Evolutionary conservation across 2,329 filamentous ascomycete species (phyloP).

Genomic region (Onygenales sp.): DNA sequence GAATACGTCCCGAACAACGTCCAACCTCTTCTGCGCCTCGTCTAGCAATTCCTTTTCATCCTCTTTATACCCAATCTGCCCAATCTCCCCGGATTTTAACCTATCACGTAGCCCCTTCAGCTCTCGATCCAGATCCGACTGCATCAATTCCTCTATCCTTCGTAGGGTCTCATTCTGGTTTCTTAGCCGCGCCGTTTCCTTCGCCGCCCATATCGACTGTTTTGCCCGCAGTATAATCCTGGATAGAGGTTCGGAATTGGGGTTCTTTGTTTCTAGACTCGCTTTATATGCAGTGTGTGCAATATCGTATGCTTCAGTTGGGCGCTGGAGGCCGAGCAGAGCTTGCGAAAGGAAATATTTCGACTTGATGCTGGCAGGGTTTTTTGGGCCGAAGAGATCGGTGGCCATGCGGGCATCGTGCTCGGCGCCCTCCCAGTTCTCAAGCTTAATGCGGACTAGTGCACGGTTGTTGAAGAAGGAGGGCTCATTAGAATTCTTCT

Average conservation of each 20-base stretch:
- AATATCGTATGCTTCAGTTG: slow-evolving; percentile 61
- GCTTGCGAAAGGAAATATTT: slow-evolving; percentile 77
- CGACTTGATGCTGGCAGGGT: slow-evolving; percentile 63
- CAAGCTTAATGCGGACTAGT: slow-evolving; percentile 67
- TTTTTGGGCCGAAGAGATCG: slow-evolving; percentile 44
- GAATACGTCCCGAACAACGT: slow-evolving; percentile 36
- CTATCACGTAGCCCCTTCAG: slow-evolving; percentile 25
- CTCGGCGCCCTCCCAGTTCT: slow-evolving; percentile 64
- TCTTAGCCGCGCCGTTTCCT: slow-evolving; percentile 45
- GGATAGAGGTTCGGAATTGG: slow-evolving; percentile 62
- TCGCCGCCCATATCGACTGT: slow-evolving; percentile 73
- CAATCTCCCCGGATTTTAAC: slow-evolving; percentile 34
- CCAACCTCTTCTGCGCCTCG: slow-evolving; percentile 38
- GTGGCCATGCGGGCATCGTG: slow-evolving; percentile 70
- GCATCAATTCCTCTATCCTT: slow-evolving; percentile 31
- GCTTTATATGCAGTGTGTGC: slow-evolving; percentile 64
- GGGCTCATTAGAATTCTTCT: slow-evolving; percentile 66
- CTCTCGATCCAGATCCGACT: slow-evolving; percentile 29
- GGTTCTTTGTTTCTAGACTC: slow-evolving; percentile 54
- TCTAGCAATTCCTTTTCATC: slow-evolving; percentile 49
- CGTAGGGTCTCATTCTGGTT: slow-evolving; percentile 35
- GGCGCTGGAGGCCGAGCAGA: slow-evolving; percentile 62
- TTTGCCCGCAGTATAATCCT: slow-evolving; percentile 68
- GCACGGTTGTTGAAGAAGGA: slow-evolving; percentile 84
- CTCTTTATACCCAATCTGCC: slow-evolving; percentile 60